Evolutionary conservation across 805 yeast species (phyloP).

Genomic region (Priceomyces carsonii): DNA sequence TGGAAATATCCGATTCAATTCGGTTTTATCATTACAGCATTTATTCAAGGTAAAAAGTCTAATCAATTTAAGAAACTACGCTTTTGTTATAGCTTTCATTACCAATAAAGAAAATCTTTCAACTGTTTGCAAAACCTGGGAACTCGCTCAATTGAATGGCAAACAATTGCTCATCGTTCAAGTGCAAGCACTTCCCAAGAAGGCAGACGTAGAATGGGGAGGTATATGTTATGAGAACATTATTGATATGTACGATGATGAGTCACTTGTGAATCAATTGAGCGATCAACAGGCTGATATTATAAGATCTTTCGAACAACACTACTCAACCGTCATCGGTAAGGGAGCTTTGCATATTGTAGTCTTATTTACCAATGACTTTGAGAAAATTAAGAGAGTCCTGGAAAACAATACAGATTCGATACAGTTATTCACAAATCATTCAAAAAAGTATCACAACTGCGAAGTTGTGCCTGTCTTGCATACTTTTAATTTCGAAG

Average conservation of each 20-base stretch:
- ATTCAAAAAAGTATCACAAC: background rate
- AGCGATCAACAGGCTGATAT: background rate
- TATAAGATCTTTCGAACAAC: slow-evolving; percentile 10
- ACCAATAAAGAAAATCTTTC: slow-evolving; percentile 31
- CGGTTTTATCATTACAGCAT: slow-evolving; percentile 71
- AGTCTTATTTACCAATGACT: slow-evolving; percentile 16
- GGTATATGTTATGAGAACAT: slow-evolving; percentile 53
- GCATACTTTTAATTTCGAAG: slow-evolving; percentile 3
- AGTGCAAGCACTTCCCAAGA: slow-evolving; percentile 60
- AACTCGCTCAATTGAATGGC: slow-evolving; percentile 18
- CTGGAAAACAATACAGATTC: slow-evolving; percentile 6
- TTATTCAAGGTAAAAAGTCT: slow-evolving; percentile 61
- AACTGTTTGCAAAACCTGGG: slow-evolving; percentile 45
- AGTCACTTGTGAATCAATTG: slow-evolving; percentile 18
- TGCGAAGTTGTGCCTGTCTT: slow-evolving; percentile 9
- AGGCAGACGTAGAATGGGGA: slow-evolving; percentile 74
- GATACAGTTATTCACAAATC: slow-evolving; percentile 11
- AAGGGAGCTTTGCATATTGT: slow-evolving; percentile 7
- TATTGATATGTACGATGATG: slow-evolving; percentile 37
- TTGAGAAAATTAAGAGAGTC: slow-evolving; percentile 10
- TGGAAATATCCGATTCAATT: slow-evolving; percentile 27
- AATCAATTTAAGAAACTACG: slow-evolving; percentile 45
- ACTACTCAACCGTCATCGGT: slow-evolving; percentile 13
- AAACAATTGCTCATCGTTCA: slow-evolving; percentile 50
- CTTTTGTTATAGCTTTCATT: slow-evolving; percentile 57